Evolutionary conservation across 768 basidiomycete species (phyloP).

Genomic region (Boletellus emodensis): DNA sequence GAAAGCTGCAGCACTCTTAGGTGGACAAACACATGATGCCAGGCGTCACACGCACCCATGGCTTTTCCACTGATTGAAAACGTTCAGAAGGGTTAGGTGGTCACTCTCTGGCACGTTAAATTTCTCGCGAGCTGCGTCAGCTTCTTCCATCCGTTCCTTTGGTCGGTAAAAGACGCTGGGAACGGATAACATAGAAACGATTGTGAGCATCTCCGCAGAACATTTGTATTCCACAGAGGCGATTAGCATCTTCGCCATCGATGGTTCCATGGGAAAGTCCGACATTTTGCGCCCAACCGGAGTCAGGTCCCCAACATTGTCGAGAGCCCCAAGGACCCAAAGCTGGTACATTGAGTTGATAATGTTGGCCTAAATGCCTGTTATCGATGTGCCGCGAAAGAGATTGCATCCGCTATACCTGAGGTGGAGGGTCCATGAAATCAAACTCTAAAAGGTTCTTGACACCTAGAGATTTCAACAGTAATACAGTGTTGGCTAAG

Average conservation of each 20-base stretch:
- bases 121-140: slow-evolving; percentile 95
- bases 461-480: slow-evolving; percentile 94
- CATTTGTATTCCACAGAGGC: slow-evolving; percentile 85
- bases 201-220: slow-evolving; percentile 94
- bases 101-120: slow-evolving; percentile 99
- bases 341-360: slow-evolving; percentile 99
- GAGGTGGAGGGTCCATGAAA: slow-evolving; percentile 99
- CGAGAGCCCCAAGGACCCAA: slow-evolving; percentile 96
- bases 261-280: slow-evolving; percentile 99
- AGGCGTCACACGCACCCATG: slow-evolving; percentile 61
- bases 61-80: slow-evolving; percentile 97
- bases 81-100: slow-evolving; percentile 91
- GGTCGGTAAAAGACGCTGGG: slow-evolving; percentile 98
- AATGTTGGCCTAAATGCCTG: slow-evolving; percentile 72
- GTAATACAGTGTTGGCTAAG: slow-evolving; percentile 90
- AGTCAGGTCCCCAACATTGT: slow-evolving; percentile 97
- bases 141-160: slow-evolving; percentile 95
- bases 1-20: slow-evolving; percentile 49
- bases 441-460: slow-evolving; percentile 98
- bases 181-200: slow-evolving; percentile 98
- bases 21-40: background rate
- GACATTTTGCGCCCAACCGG: slow-evolving; percentile 94
- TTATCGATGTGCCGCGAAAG: background rate
- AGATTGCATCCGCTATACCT: slow-evolving; percentile 43
- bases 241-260: slow-evolving; percentile 98